phyloP scores from a whole-genome alignment of 257 asterid genomes.

The Capsicum baccatum region DNA sequence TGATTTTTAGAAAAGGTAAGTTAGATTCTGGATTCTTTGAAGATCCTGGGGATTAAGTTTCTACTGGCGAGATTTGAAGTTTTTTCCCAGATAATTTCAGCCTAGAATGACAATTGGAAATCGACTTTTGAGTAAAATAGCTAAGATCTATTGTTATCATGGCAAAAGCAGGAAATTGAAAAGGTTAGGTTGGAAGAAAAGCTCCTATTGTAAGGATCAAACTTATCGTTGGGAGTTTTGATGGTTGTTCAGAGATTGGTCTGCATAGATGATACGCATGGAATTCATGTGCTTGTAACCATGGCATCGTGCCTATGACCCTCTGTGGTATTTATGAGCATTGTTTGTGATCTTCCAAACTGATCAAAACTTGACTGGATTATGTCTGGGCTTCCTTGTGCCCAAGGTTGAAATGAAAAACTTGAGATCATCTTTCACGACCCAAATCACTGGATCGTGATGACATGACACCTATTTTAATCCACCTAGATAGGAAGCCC shows the following conservation, averaged over 20 bases:
- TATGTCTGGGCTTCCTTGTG: conserved; percentile 1
- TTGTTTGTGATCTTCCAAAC: background rate
- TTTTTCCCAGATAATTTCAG: background rate
- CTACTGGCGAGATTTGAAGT: conserved; percentile 20
- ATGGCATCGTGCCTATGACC: conserved; percentile 7
- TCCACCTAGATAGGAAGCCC: too few species aligned
- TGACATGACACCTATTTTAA: too few species aligned
- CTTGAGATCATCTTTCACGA: background rate
- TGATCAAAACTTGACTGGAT: background rate
- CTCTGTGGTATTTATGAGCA: background rate
- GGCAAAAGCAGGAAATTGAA: background rate
- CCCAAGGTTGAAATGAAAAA: background rate
- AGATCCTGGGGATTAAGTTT: background rate
- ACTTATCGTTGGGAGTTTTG: background rate
- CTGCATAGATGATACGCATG: background rate
- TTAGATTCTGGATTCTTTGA: conserved; percentile 13
- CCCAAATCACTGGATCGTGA: too few species aligned
- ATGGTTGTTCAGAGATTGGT: background rate
- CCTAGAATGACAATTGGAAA: conserved; percentile 8
- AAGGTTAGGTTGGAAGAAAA: conserved; percentile 3
- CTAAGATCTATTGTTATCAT: background rate
- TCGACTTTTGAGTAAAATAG: background rate
- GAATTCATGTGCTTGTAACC: conserved; percentile 11
- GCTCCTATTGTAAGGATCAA: background rate
- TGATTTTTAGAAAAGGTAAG: background rate